Evolutionary conservation across 1,139 yeast genomes (phyloP).

Genomic region (Pichia sp.): DNA sequence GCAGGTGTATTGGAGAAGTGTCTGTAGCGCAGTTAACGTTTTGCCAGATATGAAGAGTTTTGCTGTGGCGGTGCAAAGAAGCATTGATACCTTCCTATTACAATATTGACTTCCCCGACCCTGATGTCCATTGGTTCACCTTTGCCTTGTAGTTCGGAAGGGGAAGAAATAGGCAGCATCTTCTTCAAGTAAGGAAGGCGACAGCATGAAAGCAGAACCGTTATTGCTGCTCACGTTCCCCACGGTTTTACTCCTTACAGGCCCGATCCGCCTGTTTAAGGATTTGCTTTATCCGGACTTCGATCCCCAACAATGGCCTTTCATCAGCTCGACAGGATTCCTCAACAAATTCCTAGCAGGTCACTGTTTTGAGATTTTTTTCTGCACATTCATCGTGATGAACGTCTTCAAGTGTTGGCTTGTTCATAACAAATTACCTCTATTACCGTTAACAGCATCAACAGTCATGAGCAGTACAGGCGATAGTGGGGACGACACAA

Average conservation of each 20-base stretch:
- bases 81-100: neutral
- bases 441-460: constrained; percentile 4
- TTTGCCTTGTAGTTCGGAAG: no score
- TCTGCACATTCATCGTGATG: constrained; percentile 3
- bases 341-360: constrained; percentile 29
- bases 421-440: neutral
- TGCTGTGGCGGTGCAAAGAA: constrained; percentile 2
- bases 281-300: constrained; percentile 12
- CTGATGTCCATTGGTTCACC: neutral
- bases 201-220: neutral
- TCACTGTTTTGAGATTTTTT: constrained; percentile 25
- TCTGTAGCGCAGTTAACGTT: neutral
- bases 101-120: neutral
- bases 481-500: neutral
- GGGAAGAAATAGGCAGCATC: no score
- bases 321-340: constrained; percentile 25
- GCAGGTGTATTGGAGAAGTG: neutral
- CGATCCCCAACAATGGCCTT: constrained; percentile 17
- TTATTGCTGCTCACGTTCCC: constrained; percentile 3
- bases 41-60: neutral
- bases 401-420: constrained; percentile 6
- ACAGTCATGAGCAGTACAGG: neutral
- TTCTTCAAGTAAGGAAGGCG: neutral
- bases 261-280: constrained; percentile 15
- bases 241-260: constrained; percentile 1